Conservation (phyloP, 495 filamentous ascomycete genomes). For the Xylaria intraflava region DNA sequence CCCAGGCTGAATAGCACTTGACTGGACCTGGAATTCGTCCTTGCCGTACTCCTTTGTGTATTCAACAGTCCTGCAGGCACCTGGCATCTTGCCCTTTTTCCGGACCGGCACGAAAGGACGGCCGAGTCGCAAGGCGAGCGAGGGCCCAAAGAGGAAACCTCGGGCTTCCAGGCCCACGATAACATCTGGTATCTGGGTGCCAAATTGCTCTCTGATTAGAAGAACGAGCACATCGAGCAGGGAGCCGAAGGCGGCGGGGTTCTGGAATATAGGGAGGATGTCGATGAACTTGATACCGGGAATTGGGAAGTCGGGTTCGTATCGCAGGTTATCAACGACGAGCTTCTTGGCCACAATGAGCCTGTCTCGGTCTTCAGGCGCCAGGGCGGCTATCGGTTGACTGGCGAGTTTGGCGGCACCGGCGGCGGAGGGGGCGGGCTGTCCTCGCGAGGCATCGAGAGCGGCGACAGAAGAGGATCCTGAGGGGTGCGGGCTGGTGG, state of each 20-base stretch:
- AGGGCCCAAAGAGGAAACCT: conserved; percentile 92
- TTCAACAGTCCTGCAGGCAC: conserved; percentile 69
- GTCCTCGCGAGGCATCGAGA: conserved; percentile 50
- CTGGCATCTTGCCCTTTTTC: conserved; percentile 95
- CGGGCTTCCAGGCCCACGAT: conserved; percentile 90
- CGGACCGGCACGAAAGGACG: conserved; percentile 91
- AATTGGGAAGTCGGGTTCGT: conserved; percentile 90
- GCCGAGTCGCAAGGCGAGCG: conserved; percentile 74
- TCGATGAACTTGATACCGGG: conserved; percentile 97
- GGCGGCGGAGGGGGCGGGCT: conserved; percentile 59
- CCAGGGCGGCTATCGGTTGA: conserved; percentile 66
- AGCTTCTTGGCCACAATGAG: conserved; percentile 25
- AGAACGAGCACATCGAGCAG: conserved; percentile 85
- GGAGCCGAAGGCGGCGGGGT: conserved; percentile 62
- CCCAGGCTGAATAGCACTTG: conserved; percentile 71
- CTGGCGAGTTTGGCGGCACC: conserved; percentile 81
- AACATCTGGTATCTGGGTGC: conserved; percentile 65
- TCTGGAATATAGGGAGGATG: conserved; percentile 92
- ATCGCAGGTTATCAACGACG: conserved; percentile 45
- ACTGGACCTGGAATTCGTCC: conserved; percentile 96
- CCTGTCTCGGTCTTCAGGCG: conserved; percentile 20
- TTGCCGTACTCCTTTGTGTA: conserved; percentile 96
- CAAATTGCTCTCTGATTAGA: conserved; percentile 55
- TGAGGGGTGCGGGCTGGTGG: conserved; percentile 32
- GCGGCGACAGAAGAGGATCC: conserved; percentile 15